Conservation (phyloP, 2,329 filamentous ascomycete genomes). For the Calonectria multiphialidica region DNA sequence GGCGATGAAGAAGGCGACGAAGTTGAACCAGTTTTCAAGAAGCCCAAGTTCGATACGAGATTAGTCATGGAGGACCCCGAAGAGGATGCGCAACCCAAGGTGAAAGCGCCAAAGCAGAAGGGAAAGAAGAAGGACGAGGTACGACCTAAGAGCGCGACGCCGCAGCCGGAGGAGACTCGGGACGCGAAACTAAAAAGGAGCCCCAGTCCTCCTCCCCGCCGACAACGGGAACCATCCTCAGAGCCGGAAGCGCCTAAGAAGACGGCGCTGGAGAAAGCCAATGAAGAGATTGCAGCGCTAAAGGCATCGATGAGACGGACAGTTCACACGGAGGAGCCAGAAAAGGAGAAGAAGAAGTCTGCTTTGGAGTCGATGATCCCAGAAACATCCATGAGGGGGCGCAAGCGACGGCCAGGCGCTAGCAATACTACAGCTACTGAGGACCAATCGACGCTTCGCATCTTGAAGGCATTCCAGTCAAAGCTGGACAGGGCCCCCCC, state of each 20-base stretch:
- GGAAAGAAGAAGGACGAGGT: slow-evolving; percentile 46
- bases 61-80: slow-evolving; percentile 71
- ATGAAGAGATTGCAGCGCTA: slow-evolving; percentile 83
- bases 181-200: slow-evolving; percentile 27
- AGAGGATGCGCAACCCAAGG: slow-evolving; percentile 44
- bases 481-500: slow-evolving; percentile 73
- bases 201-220: slow-evolving; percentile 28
- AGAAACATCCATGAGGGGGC: slow-evolving; percentile 74
- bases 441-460: slow-evolving; percentile 74
- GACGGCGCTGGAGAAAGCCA: slow-evolving; percentile 75
- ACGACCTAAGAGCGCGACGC: slow-evolving; percentile 24
- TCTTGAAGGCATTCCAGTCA: slow-evolving; percentile 84
- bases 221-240: slow-evolving; percentile 33
- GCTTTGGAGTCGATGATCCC: slow-evolving; percentile 82
- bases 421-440: slow-evolving; percentile 63
- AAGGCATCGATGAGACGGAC: slow-evolving; percentile 86
- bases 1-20: slow-evolving; percentile 74
- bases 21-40: slow-evolving; percentile 73
- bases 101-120: slow-evolving; percentile 41
- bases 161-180: slow-evolving; percentile 30
- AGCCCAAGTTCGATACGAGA: slow-evolving; percentile 82
- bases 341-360: slow-evolving; percentile 72
- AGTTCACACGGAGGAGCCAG: slow-evolving; percentile 58
- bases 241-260: slow-evolving; percentile 52
- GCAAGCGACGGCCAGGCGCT: slow-evolving; percentile 75